Evolutionary conservation across 2,329 filamentous ascomycete genomes (phyloP), one percentile per base, ranked within the genome.

Genomic region (Curvularia verruculosa): DNA sequence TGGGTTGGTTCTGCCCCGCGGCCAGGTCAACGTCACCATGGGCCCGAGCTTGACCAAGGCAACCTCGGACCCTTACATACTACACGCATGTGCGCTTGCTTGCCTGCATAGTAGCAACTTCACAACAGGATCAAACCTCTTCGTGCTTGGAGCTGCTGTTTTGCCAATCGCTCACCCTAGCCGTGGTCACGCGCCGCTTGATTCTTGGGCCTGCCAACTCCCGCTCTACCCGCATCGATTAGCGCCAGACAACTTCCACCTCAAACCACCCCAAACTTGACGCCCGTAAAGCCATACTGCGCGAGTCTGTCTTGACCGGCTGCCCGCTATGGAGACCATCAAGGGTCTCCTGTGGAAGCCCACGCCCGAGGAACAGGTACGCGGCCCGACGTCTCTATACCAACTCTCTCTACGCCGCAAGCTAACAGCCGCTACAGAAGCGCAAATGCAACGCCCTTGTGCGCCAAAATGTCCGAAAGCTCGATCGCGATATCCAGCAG

Each of bases 381-480:
- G 82, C 52, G 12, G 29, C 34, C 26, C 47, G 44, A 47, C 44
- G 45, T 28, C 47, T 49, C 26, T 31, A 29, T 52, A 15, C 12
- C 18, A 4, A 29, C 18, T 18, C 47, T 19, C 48, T 36, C 56
- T 21, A 26, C 31, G n/a, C 36, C 19, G 19, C 9, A 13, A 36
- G 45, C 61, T 70, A 61, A 72, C 59, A 29, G 8, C 8, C 7
- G 13, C 15, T 26, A 13, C 69, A 99, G 94, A 89, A 95, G 79
- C 89, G 93, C 63, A 98, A 97, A 88, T 98, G 94, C 79, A 96
- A 97, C 78, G 82, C 87, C 60, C 86, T 98, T 60, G 89, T 99
- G 70, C 91, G 94, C 59, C 82, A 87, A 74, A 97, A 98, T 78
- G 89, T 92, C 61, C 92, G 95, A 73, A 94, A 96, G 75, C 86